Conservation (phyloP, 345 rosid species). For the Turnera subulata region DNA sequence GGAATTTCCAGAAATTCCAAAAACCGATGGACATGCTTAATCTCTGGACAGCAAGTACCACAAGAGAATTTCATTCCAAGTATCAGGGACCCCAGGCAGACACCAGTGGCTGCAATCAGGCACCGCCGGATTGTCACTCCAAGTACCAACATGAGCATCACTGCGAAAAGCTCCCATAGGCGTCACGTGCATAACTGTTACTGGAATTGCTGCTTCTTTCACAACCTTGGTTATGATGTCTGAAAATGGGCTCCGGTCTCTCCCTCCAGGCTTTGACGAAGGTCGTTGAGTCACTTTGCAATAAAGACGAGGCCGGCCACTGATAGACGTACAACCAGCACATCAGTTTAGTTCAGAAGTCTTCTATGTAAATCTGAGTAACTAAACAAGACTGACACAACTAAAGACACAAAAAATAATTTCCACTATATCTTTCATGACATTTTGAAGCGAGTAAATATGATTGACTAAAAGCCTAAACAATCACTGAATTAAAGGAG, state of each 20-base stretch:
- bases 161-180: slow-evolving; percentile 62
- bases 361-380: no score
- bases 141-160: slow-evolving; percentile 61
- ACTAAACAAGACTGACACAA: no score
- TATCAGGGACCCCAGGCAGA: slow-evolving; percentile 73
- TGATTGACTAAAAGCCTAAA: no score
- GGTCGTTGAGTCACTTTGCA: slow-evolving; percentile 60
- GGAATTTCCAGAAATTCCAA: neutral
- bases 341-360: slow-evolving; percentile 12
- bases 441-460: no score
- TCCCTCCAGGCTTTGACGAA: slow-evolving; percentile 35
- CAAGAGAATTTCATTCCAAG: slow-evolving; percentile 58
- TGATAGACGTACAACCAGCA: slow-evolving; percentile 19
- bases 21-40: slow-evolving; percentile 1
- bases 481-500: no score
- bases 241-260: slow-evolving; percentile 44
- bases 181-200: slow-evolving; percentile 53
- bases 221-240: slow-evolving; percentile 35
- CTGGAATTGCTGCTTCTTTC: slow-evolving; percentile 37
- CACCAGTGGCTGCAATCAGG: slow-evolving; percentile 82
- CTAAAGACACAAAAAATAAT: no score
- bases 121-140: slow-evolving; percentile 61
- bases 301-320: slow-evolving; percentile 37
- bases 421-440: no score
- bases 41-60: slow-evolving; percentile 29